These are phyloP conservation scores for Pelargonium myrrhifolium DNA, from an alignment of 441 rosid genomes.

Conservation along the genomic window DNA sequence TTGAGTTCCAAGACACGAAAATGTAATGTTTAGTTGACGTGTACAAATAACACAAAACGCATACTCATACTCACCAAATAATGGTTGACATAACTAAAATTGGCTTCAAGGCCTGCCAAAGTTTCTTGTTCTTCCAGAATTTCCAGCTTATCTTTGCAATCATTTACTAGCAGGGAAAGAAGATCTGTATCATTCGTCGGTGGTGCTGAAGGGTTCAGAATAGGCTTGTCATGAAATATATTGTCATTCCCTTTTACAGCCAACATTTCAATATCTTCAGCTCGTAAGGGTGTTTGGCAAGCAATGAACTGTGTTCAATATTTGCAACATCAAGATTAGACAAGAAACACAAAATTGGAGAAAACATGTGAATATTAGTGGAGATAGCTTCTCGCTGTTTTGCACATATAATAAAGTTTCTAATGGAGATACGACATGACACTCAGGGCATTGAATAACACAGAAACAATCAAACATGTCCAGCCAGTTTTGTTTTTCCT, in stretches of 20 bases:
- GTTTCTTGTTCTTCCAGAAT: conserved; percentile 44
- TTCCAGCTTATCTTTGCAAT: conserved; percentile 32
- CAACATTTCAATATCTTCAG: conserved; percentile 52
- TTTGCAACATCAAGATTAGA: conserved; percentile 10
- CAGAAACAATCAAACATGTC: too few species aligned
- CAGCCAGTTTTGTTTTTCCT: too few species aligned
- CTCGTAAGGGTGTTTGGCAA: conserved; percentile 33
- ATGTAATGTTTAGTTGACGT: neutral
- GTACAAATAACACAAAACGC: neutral
- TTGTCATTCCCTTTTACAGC: conserved; percentile 26
- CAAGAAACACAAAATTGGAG: conserved; percentile 10
- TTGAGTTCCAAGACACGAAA: too few species aligned
- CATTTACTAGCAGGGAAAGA: conserved; percentile 23
- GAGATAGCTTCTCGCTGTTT: neutral
- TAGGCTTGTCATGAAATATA: conserved; percentile 13
- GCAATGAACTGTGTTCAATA: conserved; percentile 42
- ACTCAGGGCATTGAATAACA: neutral
- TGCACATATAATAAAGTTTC: neutral
- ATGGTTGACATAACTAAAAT: conserved; percentile 25
- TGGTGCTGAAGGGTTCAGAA: conserved; percentile 20
- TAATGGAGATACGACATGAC: neutral
- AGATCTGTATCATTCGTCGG: conserved; percentile 15
- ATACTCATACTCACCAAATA: conserved; percentile 36
- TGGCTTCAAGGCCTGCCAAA: conserved; percentile 33
- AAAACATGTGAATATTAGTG: neutral